These are phyloP conservation scores for Graphiopsis chlorocephala DNA, from an alignment of 2,329 filamentous ascomycete genomes.

Conservation along the genomic window DNA sequence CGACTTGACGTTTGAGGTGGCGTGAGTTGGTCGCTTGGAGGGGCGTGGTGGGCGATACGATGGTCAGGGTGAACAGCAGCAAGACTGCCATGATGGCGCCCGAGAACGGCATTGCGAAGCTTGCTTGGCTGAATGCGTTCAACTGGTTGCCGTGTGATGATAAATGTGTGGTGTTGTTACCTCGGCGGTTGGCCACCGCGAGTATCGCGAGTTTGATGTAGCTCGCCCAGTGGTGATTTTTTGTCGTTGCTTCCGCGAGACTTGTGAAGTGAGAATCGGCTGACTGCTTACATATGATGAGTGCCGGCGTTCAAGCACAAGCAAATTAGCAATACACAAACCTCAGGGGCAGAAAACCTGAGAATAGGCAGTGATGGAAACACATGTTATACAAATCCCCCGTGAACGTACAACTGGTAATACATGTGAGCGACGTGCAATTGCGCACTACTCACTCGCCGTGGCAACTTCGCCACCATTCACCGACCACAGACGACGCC, in stretches of 20 bases:
- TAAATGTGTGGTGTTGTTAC: background rate
- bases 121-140: background rate
- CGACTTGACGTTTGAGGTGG: background rate
- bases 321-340: background rate
- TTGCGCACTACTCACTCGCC: slow-evolving; percentile 6
- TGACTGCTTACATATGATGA: background rate
- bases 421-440: slow-evolving; percentile 14
- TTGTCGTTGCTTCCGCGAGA: background rate
- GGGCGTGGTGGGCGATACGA: background rate
- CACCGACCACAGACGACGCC: background rate
- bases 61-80: background rate
- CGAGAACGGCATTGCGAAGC: too few species aligned
- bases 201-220: background rate
- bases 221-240: background rate
- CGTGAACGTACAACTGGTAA: slow-evolving; percentile 10
- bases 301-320: background rate
- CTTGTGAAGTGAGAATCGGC: background rate
- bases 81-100: background rate
- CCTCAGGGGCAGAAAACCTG: background rate
- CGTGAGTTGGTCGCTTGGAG: background rate
- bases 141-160: background rate
- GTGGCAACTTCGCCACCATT: background rate
- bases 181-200: too few species aligned
- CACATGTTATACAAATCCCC: slow-evolving; percentile 11
- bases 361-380: slow-evolving; percentile 2